Conservation (phyloP, 805 yeast species). For the Saccharomyces mikatae region DNA sequence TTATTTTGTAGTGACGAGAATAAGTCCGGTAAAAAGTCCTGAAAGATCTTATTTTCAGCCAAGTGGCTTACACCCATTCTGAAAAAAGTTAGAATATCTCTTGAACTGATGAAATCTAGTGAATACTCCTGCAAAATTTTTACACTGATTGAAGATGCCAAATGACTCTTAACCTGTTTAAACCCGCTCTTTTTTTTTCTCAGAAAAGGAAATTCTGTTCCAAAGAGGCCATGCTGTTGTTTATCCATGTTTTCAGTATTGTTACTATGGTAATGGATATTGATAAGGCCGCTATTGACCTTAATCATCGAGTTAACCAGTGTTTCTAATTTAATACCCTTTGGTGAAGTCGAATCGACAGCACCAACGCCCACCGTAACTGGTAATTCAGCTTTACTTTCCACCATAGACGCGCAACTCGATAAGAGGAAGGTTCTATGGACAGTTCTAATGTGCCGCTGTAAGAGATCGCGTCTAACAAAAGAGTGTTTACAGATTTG, state of each 20-base stretch:
- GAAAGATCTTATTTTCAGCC: not conserved
- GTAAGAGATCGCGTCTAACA: constrained; percentile 69
- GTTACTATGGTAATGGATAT: not conserved
- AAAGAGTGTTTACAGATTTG: constrained; percentile 60
- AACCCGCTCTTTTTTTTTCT: not conserved
- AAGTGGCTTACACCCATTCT: not conserved
- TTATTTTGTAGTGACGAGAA: not conserved
- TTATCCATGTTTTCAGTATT: not conserved
- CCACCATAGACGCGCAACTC: not conserved
- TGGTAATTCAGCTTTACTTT: not conserved
- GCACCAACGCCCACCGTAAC: not conserved
- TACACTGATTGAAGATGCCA: not conserved
- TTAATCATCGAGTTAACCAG: constrained; percentile 16
- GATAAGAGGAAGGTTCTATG: constrained; percentile 37
- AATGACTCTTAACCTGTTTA: not conserved
- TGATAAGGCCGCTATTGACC: constrained; percentile 3
- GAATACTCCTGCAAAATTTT: not conserved
- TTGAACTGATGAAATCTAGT: not conserved
- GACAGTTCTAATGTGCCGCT: constrained; percentile 72
- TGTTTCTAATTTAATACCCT: constrained; percentile 4
- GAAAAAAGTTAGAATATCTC: not conserved
- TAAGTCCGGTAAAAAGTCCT: not conserved
- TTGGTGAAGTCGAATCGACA: constrained; percentile 1
- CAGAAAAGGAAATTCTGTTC: not conserved
- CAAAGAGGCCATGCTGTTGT: not conserved